A percentile compares a stretch with the other conserved stretches of the same genome.
These are phyloP conservation scores for Larix kaempferi DNA, from an alignment of 75 land plant genomes.

Conservation along the genomic window DNA sequence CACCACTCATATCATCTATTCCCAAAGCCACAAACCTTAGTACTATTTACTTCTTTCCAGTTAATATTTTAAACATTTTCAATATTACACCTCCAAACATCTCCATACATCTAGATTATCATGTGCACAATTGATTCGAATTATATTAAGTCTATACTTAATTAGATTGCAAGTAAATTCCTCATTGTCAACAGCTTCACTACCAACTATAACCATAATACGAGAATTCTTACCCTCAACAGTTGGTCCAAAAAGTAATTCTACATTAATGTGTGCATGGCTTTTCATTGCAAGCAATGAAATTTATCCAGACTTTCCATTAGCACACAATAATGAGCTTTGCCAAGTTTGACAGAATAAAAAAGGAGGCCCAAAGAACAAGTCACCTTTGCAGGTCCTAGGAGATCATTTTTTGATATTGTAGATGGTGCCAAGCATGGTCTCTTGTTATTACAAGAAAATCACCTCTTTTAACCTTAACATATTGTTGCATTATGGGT, in stretches of 20 bases:
- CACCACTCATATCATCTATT: too few relatives aligned
- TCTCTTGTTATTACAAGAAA: too few relatives aligned
- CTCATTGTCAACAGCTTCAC: conserved; percentile 35
- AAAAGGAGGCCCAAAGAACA: too few relatives aligned
- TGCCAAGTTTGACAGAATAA: too few relatives aligned
- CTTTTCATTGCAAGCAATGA: conserved; percentile 17
- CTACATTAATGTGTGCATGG: conserved; percentile 19
- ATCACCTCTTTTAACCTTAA: too few relatives aligned
- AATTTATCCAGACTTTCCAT: neutral
- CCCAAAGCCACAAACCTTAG: too few relatives aligned
- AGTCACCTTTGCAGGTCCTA: too few relatives aligned
- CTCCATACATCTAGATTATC: conserved; percentile 45
- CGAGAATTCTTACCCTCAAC: conserved; percentile 15
- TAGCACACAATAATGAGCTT: neutral
- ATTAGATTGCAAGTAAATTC: conserved; percentile 31
- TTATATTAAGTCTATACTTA: conserved; percentile 35
- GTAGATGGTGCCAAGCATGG: too few relatives aligned
- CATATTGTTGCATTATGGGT: too few relatives aligned
- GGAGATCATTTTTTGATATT: too few relatives aligned
- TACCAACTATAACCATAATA: conserved; percentile 57
- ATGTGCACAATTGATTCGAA: conserved; percentile 66
- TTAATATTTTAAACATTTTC: too few relatives aligned
- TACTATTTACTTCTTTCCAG: too few relatives aligned
- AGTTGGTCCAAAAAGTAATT: conserved; percentile 35
- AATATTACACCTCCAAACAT: conserved; percentile 44